Evolutionary conservation across 768 basidiomycete genomes (phyloP).

Genomic region (Agaricus subrufescens): DNA sequence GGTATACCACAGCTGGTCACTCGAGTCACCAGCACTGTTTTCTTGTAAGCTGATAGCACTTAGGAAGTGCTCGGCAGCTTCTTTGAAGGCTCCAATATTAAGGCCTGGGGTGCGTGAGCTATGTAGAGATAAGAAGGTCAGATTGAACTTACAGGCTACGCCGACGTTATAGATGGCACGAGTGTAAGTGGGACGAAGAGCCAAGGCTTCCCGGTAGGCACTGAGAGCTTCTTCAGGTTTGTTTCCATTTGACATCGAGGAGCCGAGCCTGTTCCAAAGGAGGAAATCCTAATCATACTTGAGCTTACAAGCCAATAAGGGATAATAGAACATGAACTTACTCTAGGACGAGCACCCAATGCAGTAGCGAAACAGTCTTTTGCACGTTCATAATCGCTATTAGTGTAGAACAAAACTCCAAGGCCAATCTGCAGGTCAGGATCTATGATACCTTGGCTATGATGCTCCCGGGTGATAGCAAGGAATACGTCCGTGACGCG

Average conservation of each 20-base stretch:
- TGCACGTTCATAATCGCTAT: conserved; percentile 79
- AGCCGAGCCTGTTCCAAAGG: conserved; percentile 94
- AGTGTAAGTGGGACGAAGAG: conserved; percentile 90
- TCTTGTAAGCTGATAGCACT: conserved; percentile 81
- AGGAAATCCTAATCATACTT: conserved; percentile 65
- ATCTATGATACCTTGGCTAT: conserved; percentile 64
- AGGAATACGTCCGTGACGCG: conserved; percentile 83
- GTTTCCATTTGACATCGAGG: conserved; percentile 89
- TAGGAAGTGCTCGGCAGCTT: conserved; percentile 94
- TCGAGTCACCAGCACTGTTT: conserved; percentile 61
- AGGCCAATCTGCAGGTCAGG: conserved; percentile 92
- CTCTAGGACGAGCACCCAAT: conserved; percentile 68
- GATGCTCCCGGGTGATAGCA: conserved; percentile 76
- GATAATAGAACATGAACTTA: conserved; percentile 13
- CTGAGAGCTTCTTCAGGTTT: conserved; percentile 92
- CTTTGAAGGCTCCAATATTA: conserved; percentile 92
- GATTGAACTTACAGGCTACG: conserved; percentile 76
- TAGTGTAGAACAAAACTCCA: conserved; percentile 90
- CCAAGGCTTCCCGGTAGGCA: conserved; percentile 86
- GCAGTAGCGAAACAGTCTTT: conserved; percentile 95
- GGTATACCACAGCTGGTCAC: conserved; percentile 87
- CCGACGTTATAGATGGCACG: conserved; percentile 98
- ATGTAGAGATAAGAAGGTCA: neutral
- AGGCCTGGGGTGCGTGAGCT: conserved; percentile 50
- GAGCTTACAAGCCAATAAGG: neutral